Conservation (phyloP, 352 stramenopile species). For the Elongisporangium prolatum region DNA sequence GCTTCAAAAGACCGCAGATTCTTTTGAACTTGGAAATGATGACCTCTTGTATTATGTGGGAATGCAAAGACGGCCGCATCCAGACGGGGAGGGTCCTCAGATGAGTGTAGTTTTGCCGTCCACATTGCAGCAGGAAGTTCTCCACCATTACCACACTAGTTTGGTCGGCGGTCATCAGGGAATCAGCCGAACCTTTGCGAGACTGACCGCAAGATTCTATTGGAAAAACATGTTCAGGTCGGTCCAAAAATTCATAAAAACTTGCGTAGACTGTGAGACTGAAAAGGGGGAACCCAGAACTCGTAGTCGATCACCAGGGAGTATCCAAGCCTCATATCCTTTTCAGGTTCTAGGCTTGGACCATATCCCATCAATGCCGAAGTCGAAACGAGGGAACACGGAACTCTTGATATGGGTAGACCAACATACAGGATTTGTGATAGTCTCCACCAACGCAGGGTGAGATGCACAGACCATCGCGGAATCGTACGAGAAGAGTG, state of each 20-base stretch:
- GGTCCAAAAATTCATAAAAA: conserved; percentile 4
- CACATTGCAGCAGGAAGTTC: conserved; percentile 4
- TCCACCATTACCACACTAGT: conserved; percentile 8
- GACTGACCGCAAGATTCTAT: conserved; percentile 1
- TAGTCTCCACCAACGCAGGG: conserved; percentile 11
- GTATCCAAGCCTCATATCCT: conserved; percentile 10
- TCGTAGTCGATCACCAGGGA: conserved; percentile 9
- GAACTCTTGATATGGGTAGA: conserved; percentile 24
- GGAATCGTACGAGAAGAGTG: conserved; percentile 14
- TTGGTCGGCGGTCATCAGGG: conserved; percentile 9
- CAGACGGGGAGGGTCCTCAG: neutral
- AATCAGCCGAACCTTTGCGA: conserved; percentile 3
- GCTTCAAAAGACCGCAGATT: too few species aligned
- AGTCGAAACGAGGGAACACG: conserved; percentile 17
- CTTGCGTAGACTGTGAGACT: conserved; percentile 12
- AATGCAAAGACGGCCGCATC: too few species aligned
- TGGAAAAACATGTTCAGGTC: conserved; percentile 2
- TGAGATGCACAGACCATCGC: conserved; percentile 15
- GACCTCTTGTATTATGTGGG: too few species aligned
- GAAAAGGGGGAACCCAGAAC: conserved; percentile 8
- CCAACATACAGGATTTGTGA: conserved; percentile 13
- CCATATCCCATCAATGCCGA: conserved; percentile 19
- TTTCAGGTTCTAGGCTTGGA: conserved; percentile 27
- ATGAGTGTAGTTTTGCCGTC: conserved; percentile 3
- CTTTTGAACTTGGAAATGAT: too few species aligned